These are phyloP conservation scores for Rhynchosporium secalis DNA, from an alignment of 2,329 filamentous ascomycete genomes.

Conservation along the genomic window DNA sequence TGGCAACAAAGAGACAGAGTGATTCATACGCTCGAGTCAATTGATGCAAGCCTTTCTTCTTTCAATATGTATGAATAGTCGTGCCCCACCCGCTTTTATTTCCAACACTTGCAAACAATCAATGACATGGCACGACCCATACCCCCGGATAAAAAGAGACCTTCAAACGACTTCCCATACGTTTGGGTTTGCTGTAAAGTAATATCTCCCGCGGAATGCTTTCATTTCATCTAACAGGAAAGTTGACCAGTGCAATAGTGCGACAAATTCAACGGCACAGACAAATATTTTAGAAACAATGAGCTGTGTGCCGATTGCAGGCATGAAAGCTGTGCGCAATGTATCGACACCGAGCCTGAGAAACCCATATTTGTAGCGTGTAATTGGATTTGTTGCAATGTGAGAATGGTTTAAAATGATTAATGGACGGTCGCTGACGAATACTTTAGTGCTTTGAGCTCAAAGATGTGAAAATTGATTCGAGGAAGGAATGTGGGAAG, in stretches of 20 bases:
- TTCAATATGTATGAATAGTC: not conserved
- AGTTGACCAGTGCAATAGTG: not conserved
- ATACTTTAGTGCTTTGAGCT: not conserved
- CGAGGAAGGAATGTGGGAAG: not conserved
- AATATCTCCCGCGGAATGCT: not conserved
- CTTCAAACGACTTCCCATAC: constrained; percentile 2
- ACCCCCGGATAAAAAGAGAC: not conserved
- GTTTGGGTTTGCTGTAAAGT: constrained; percentile 8
- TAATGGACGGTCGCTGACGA: not conserved
- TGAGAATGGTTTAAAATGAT: not conserved
- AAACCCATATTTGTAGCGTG: not conserved
- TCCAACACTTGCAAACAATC: not conserved
- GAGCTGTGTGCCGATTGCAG: not conserved
- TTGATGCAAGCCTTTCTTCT: not conserved
- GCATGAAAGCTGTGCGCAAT: not conserved
- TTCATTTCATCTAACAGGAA: no score
- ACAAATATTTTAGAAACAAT: constrained; percentile 3
- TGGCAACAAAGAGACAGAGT: not conserved
- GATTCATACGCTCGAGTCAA: not conserved
- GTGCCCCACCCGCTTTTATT: not conserved
- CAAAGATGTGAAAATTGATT: not conserved
- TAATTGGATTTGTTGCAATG: constrained; percentile 6
- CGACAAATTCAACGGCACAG: constrained; percentile 7
- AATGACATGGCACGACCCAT: not conserved
- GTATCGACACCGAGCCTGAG: not conserved